Conservation (phyloP, 768 basidiomycete genomes). For the Inosperma sp. region DNA sequence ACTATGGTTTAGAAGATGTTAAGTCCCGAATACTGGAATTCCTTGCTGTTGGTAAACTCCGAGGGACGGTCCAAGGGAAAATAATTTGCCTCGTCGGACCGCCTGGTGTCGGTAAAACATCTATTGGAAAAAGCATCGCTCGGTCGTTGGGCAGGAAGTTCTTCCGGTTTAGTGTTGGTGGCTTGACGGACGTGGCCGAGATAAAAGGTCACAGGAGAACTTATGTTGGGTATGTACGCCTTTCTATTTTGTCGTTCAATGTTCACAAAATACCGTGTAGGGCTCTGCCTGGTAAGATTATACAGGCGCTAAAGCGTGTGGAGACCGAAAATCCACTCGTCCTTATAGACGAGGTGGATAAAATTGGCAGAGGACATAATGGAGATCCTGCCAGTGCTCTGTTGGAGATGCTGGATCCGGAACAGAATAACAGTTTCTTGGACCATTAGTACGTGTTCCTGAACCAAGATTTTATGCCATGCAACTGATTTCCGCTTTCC, state of each 20-base stretch:
- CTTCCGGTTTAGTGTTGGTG: constrained; percentile 96
- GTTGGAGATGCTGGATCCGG: constrained; percentile 90
- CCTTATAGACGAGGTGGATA: constrained; percentile 93
- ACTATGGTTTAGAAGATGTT: constrained; percentile 88
- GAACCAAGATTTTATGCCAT: background rate
- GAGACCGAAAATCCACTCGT: constrained; percentile 93
- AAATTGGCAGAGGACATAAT: constrained; percentile 87
- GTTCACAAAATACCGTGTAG: constrained; percentile 30
- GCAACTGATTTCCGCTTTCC: background rate
- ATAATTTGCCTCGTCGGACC: constrained; percentile 96
- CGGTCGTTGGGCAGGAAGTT: constrained; percentile 87
- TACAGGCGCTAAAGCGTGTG: constrained; percentile 89
- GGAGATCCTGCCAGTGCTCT: constrained; percentile 91
- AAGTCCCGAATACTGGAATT: constrained; percentile 95
- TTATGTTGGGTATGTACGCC: constrained; percentile 73
- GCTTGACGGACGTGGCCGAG: constrained; percentile 95
- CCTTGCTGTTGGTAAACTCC: constrained; percentile 89
- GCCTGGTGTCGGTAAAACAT: constrained; percentile 96
- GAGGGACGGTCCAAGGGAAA: constrained; percentile 94
- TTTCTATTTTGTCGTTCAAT: background rate
- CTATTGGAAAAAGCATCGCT: constrained; percentile 92
- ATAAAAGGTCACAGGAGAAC: constrained; percentile 98
- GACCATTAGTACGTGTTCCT: constrained; percentile 81
- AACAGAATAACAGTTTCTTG: constrained; percentile 91
- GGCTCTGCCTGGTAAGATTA: constrained; percentile 91